These are phyloP conservation scores for Trifolium subterraneum DNA, from an alignment of 306 rosid species.

Conservation along the genomic window DNA sequence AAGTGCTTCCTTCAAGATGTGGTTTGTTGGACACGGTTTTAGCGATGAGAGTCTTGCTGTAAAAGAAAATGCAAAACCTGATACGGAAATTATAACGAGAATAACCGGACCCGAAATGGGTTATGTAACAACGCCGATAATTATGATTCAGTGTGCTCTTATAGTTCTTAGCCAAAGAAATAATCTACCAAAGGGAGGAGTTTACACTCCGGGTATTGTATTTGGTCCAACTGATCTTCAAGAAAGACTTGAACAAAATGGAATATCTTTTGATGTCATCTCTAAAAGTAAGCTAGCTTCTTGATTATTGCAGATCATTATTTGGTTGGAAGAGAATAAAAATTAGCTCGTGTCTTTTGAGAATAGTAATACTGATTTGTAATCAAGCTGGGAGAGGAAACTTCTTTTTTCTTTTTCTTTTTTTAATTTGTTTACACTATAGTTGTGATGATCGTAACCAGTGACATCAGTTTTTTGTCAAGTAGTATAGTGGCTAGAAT, in stretches of 20 bases:
- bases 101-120: slow-evolving; percentile 90
- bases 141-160: slow-evolving; percentile 80
- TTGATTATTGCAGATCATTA: slow-evolving; percentile 33
- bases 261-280: slow-evolving; percentile 75
- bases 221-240: slow-evolving; percentile 86
- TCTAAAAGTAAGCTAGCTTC: slow-evolving; percentile 57
- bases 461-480: too few species aligned
- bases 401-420: too few species aligned
- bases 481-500: too few species aligned
- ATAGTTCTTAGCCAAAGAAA: slow-evolving; percentile 66
- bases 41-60: slow-evolving; percentile 50
- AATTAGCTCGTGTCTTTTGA: not conserved
- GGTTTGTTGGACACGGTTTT: slow-evolving; percentile 82
- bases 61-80: slow-evolving; percentile 58
- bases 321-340: slow-evolving; percentile 8
- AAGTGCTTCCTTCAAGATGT: slow-evolving; percentile 86
- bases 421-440: too few species aligned
- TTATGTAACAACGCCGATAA: slow-evolving; percentile 81
- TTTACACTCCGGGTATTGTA: slow-evolving; percentile 70
- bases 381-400: too few species aligned
- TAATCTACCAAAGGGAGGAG: slow-evolving; percentile 79
- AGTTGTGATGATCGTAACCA: too few species aligned
- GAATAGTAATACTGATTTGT: too few species aligned
- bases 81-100: slow-evolving; percentile 77
- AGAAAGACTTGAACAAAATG: slow-evolving; percentile 74